phyloP scores from a whole-genome alignment of 495 filamentous ascomycete genomes.

The Lindgomyces ingoldianus region DNA sequence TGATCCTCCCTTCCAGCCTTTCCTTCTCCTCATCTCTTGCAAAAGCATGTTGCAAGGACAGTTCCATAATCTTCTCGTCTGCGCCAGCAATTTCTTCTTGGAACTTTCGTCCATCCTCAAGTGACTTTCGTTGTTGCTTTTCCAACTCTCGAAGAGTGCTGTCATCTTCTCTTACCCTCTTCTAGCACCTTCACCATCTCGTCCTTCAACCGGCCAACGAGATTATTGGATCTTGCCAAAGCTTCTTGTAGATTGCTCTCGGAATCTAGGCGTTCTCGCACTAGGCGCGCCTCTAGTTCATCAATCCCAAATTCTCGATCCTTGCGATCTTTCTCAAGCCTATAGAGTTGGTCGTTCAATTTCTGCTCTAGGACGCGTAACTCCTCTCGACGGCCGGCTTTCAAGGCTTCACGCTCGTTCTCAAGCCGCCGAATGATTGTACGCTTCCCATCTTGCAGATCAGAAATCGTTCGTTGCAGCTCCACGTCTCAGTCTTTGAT shows the following conservation, averaged over 20 bases:
- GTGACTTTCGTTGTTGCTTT: neutral
- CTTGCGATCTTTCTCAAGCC: neutral
- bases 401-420: neutral
- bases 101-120: neutral
- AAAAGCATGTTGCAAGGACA: neutral
- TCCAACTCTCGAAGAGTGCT: neutral
- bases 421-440: neutral
- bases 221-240: neutral
- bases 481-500: constrained; percentile 2
- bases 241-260: neutral
- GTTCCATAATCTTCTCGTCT: neutral
- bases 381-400: neutral
- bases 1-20: neutral
- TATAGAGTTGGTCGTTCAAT: neutral
- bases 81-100: neutral
- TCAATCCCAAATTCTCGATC: neutral
- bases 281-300: neutral
- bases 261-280: neutral
- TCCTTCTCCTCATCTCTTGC: neutral
- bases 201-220: neutral
- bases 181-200: neutral
- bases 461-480: neutral
- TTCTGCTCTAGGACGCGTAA: neutral
- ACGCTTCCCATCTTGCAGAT: constrained; percentile 1
- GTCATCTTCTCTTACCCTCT: neutral